phyloP scores from a whole-genome alignment of 1,284 basidiomycete genomes.

The Gomphus bonarii region DNA sequence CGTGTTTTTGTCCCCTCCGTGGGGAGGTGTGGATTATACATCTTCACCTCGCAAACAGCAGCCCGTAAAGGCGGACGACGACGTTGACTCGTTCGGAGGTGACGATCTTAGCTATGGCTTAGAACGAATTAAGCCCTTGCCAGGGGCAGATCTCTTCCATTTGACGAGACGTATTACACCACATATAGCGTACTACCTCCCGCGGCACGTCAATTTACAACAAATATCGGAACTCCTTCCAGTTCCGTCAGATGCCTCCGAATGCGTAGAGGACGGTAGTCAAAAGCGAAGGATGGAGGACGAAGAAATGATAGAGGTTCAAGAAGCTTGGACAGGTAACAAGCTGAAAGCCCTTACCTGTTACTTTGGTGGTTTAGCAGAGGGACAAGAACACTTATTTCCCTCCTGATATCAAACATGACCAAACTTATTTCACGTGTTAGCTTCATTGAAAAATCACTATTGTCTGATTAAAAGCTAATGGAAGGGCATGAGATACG shows the following conservation, averaged over 20 bases:
- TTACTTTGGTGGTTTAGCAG: slow-evolving; percentile 67
- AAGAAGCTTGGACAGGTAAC: slow-evolving; percentile 82
- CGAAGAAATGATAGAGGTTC: slow-evolving; percentile 60
- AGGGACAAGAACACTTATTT: slow-evolving; percentile 51
- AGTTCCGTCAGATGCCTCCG: slow-evolving; percentile 5
- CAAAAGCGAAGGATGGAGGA: slow-evolving; percentile 15
- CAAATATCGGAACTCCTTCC: slow-evolving; percentile 56
- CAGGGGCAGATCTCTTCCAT: slow-evolving; percentile 72
- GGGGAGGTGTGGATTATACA: slow-evolving; percentile 75
- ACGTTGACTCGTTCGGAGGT: not conserved
- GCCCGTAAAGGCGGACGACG: not conserved
- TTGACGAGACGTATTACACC: slow-evolving; percentile 60
- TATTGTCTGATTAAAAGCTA: not conserved
- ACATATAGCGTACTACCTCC: slow-evolving; percentile 86
- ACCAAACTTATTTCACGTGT: not conserved
- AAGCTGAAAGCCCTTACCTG: slow-evolving; percentile 80
- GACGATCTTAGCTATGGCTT: slow-evolving; percentile 50
- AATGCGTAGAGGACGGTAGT: slow-evolving; percentile 17
- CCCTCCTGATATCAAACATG: not conserved
- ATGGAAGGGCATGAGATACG: not conserved
- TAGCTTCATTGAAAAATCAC: not conserved
- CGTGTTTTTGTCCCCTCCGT: slow-evolving; percentile 88
- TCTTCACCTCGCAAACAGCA: slow-evolving; percentile 28
- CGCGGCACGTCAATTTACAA: slow-evolving; percentile 68
- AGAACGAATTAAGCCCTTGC: slow-evolving; percentile 65